These are phyloP conservation scores for Nothophytophthora sp. DNA, from an alignment of 352 stramenopile species.

Conservation along the genomic window DNA sequence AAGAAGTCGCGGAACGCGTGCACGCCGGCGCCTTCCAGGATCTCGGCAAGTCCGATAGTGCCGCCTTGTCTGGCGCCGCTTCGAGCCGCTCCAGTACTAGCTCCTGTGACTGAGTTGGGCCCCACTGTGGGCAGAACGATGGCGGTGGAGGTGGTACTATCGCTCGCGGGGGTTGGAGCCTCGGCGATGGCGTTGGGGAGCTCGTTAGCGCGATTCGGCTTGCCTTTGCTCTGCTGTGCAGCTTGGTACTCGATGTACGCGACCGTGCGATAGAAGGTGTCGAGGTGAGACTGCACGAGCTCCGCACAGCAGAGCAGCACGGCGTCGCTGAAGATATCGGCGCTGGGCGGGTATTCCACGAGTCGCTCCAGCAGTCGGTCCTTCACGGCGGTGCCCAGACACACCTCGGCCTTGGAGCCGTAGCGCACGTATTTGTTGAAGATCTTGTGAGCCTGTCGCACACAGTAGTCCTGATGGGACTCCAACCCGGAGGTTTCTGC, in stretches of 20 bases:
- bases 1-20: conserved; percentile 65
- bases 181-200: neutral
- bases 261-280: conserved; percentile 50
- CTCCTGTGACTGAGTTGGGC: conserved; percentile 1
- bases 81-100: neutral
- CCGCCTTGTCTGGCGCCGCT: conserved; percentile 5
- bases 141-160: neutral
- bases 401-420: conserved; percentile 71
- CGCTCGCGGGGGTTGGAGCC: neutral
- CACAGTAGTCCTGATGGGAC: conserved; percentile 57
- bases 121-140: conserved; percentile 2
- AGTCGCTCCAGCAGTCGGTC: conserved; percentile 46
- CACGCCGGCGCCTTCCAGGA: conserved; percentile 50
- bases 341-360: conserved; percentile 40
- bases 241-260: conserved; percentile 50
- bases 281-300: conserved; percentile 61
- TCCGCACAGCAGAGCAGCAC: conserved; percentile 61
- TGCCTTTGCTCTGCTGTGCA: conserved; percentile 8
- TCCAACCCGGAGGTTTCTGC: conserved; percentile 6
- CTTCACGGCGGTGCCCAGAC: conserved; percentile 42
- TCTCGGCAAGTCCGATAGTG: conserved; percentile 27
- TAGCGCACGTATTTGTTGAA: conserved; percentile 81
- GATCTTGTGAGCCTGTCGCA: conserved; percentile 70
- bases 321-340: conserved; percentile 61
- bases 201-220: conserved; percentile 15